Evolutionary conservation across 176 grass and related monocot species (phyloP).

Genomic region (Avena atlantica): DNA sequence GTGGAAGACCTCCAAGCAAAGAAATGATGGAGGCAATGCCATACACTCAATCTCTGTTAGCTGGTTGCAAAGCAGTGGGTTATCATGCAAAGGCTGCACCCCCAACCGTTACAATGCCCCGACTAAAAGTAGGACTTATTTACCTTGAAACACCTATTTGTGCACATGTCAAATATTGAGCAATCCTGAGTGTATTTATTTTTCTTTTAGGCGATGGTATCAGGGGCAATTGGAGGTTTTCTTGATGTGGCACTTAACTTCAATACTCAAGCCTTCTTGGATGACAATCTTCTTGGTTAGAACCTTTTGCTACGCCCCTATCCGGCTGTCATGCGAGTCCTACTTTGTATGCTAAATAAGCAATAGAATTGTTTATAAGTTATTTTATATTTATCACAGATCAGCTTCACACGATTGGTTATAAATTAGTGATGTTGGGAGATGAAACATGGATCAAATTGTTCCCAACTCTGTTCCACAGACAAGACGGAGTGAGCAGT

Average conservation of each 20-base stretch:
- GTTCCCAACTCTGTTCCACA: constrained; percentile 84
- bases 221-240: constrained; percentile 95
- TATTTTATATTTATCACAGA: constrained; percentile 53
- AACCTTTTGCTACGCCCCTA: constrained; percentile 14
- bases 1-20: constrained; percentile 59
- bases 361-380: not conserved
- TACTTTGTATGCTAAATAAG: constrained; percentile 21
- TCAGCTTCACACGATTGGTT: constrained; percentile 83
- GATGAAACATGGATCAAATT: constrained; percentile 99
- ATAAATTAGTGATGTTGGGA: constrained; percentile 89
- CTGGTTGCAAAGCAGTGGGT: constrained; percentile 64
- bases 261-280: constrained; percentile 90
- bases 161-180: not conserved
- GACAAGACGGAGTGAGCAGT: constrained; percentile 96
- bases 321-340: not conserved
- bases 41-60: constrained; percentile 81
- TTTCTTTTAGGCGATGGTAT: constrained; percentile 82
- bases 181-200: not conserved
- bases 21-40: constrained; percentile 80
- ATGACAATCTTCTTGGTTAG: constrained; percentile 94
- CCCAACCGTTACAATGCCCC: constrained; percentile 93
- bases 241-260: constrained; percentile 97
- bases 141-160: not conserved
- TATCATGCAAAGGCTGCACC: constrained; percentile 98
- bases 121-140: constrained; percentile 72